These are phyloP conservation scores for Phytophthora vignae DNA, from an alignment of 352 stramenopile species.

Conservation along the genomic window DNA sequence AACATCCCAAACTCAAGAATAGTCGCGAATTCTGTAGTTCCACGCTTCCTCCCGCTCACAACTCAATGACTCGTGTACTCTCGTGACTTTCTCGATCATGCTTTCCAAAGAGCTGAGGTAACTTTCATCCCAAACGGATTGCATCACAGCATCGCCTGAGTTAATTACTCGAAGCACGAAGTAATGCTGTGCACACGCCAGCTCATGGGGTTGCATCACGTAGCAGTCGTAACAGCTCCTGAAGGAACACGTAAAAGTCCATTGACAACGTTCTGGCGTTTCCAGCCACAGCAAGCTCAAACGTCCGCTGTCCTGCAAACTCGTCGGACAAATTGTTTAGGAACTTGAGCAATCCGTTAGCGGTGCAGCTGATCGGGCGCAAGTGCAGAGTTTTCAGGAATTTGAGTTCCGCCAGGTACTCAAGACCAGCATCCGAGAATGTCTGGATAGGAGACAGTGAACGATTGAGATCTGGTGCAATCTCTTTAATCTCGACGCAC, in stretches of 20 bases:
- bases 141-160: neutral
- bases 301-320: neutral
- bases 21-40: neutral
- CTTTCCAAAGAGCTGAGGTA: neutral
- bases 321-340: neutral
- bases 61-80: neutral
- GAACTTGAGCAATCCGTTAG: neutral
- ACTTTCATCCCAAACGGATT: neutral
- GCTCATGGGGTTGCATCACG: neutral
- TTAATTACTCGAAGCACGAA: neutral
- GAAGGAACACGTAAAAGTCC: neutral
- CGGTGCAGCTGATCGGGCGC: neutral
- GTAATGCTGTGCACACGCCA: neutral
- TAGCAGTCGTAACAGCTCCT: neutral
- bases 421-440: neutral
- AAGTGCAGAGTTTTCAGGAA: neutral
- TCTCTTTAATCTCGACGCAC: neutral
- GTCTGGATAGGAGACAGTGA: neutral
- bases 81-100: neutral
- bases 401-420: neutral
- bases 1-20: neutral
- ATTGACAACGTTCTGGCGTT: neutral
- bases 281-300: neutral
- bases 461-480: neutral
- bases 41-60: neutral